Conservation (phyloP, 1,284 basidiomycete genomes). For the Sporisorium graminicola region DNA sequence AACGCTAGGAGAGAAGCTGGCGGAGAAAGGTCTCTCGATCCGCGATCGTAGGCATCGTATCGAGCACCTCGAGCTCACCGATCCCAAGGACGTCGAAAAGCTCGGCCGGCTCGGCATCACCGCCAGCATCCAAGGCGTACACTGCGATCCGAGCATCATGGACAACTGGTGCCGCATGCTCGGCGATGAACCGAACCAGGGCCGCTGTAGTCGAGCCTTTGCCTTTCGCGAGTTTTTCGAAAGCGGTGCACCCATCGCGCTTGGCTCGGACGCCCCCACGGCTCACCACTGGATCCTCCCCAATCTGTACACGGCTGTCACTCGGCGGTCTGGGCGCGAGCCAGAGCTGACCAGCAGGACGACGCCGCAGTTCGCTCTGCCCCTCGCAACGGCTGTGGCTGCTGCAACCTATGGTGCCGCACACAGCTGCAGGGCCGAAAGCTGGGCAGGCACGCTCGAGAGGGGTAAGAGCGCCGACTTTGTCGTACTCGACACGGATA, state of each 20-base stretch:
- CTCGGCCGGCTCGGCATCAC: conserved; percentile 50
- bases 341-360: conserved; percentile 28
- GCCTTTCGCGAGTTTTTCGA: conserved; percentile 52
- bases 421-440: conserved; percentile 47
- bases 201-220: conserved; percentile 43
- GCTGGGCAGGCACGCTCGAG: conserved; percentile 35
- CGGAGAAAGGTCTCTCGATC: conserved; percentile 20
- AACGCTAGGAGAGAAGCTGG: conserved; percentile 22
- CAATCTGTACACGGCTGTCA: conserved; percentile 47
- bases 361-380: conserved; percentile 49
- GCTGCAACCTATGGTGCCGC: conserved; percentile 49
- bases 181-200: conserved; percentile 31
- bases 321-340: conserved; percentile 37
- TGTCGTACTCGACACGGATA: conserved; percentile 47
- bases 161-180: conserved; percentile 50
- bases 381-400: conserved; percentile 39
- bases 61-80: conserved; percentile 53
- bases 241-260: conserved; percentile 40
- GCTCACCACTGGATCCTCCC: conserved; percentile 45
- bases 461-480: conserved; percentile 50
- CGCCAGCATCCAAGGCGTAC: conserved; percentile 49
- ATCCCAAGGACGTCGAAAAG: conserved; percentile 42
- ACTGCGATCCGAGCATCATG: conserved; percentile 44
- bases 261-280: conserved; percentile 51
- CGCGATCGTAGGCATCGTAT: conserved; percentile 49